Base-by-base conservation (phyloP, 768 basidiomycete species). In the Cubamyces sp. region DNA sequence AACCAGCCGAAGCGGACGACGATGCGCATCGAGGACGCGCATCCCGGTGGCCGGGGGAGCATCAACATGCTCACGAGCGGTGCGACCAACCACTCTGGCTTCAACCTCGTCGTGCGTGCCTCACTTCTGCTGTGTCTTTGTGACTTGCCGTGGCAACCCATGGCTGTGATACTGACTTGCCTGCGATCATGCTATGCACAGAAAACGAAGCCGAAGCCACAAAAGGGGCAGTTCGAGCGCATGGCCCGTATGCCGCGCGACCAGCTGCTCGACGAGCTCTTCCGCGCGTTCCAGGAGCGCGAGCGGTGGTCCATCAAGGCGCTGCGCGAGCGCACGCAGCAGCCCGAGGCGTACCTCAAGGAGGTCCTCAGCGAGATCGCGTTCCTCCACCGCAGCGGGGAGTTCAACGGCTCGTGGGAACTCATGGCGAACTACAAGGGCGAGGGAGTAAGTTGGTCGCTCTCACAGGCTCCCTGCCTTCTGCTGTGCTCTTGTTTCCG, bases 241-340 rank as follows among this genome's bases (percentile, higher is more conserved):
- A 90, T 92, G 85, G 88, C 91, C n/a, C 91, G 95, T 72, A 87
- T 97, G 76, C 92, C 93, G 6, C 82, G 89, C 57, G 90, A 94
- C 76, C 90, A 96, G 70, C 83, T 97, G 8, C 81, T 94, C 73
- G 93, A 97, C 73, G 77, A 88, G 57, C 81, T 97, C 43, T 96
- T 96, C 75, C 67, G 76, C 2, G 79, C 87, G 6, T 98, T 96
- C 79, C 82, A 84, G 61, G 87, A 93, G 62, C 82, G 82, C 46
- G 83, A 87, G n/a, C 87, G 86, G 53, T 98, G 94, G 94, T 79
- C 84, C 60, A 87, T 94, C 72, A 88, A 87, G 65, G 77, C 83
- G 1, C 77, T 94, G 56, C 84, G 91, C 45, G 89, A 92, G 69
- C 84, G 83, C 64, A 91, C 91, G 0, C 88, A 92, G 71, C 93